These are phyloP conservation scores for Rachicladosporium sp. DNA, from an alignment of 2,329 filamentous ascomycete genomes.

Conservation along the genomic window DNA sequence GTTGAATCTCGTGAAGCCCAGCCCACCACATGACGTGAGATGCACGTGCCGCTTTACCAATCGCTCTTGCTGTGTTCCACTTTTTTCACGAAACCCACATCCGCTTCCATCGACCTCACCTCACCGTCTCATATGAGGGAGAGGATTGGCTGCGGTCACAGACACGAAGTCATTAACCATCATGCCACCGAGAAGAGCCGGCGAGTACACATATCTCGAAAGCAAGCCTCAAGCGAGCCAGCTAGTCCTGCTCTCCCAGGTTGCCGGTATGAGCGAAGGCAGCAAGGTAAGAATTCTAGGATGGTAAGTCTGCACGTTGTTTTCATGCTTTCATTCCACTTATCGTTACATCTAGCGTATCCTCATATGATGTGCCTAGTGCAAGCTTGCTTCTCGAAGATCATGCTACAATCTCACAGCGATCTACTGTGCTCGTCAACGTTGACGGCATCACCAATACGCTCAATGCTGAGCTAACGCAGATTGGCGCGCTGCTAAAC, in stretches of 20 bases:
- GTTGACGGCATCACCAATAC: conserved; percentile 57
- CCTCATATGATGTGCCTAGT: no score
- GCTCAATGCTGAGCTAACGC: conserved; percentile 50
- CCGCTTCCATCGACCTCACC: not conserved
- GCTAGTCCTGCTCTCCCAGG: conserved; percentile 36
- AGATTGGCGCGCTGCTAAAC: conserved; percentile 77
- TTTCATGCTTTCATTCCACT: no score
- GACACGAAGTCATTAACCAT: not conserved
- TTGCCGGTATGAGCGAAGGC: conserved; percentile 30
- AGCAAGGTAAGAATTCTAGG: conserved; percentile 87
- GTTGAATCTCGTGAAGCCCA: conserved; percentile 1
- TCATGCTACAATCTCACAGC: no score
- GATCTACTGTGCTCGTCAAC: conserved; percentile 48
- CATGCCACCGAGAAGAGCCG: not conserved
- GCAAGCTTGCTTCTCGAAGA: no score
- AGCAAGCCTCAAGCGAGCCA: conserved; percentile 42
- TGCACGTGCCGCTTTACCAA: not conserved
- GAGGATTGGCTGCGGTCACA: not conserved
- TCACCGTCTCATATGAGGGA: not conserved
- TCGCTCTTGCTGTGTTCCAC: not conserved
- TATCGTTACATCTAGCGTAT: no score
- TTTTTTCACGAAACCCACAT: not conserved
- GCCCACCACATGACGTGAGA: conserved; percentile 1
- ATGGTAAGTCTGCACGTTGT: conserved; percentile 50
- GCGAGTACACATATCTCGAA: not conserved